Evolutionary conservation across 805 yeast species (phyloP).

Genomic region (Ogataea allantospora): DNA sequence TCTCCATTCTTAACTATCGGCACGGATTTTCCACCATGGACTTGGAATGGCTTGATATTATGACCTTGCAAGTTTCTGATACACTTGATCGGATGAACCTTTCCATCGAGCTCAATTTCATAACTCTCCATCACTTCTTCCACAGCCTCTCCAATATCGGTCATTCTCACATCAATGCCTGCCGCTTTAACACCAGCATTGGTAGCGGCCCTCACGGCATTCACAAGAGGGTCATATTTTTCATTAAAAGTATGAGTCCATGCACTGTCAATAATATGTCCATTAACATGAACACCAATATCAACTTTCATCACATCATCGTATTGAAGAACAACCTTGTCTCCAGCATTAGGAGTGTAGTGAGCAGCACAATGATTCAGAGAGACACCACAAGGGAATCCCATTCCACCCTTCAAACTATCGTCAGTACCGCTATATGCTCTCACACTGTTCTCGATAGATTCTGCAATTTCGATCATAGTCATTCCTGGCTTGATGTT

Average conservation of each 20-base stretch:
- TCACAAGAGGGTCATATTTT: conserved; percentile 73
- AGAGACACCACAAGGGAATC: conserved; percentile 98
- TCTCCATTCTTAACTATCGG: conserved; percentile 95
- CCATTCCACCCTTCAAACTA: conserved; percentile 78
- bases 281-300: conserved; percentile 94
- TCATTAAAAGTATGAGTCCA: conserved; percentile 87
- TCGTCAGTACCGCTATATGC: conserved; percentile 60
- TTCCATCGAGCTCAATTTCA: conserved; percentile 88
- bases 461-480: conserved; percentile 84
- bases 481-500: conserved; percentile 87
- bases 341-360: conserved; percentile 96
- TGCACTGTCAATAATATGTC: conserved; percentile 91
- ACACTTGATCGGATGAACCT: conserved; percentile 78
- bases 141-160: conserved; percentile 93
- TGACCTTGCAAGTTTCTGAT: conserved; percentile 95
- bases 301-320: conserved; percentile 97
- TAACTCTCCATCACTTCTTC: conserved; percentile 97
- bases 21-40: conserved; percentile 94
- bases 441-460: conserved; percentile 82
- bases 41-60: conserved; percentile 76
- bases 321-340: conserved; percentile 71
- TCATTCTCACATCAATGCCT: conserved; percentile 92
- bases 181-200: conserved; percentile 90
- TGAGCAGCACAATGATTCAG: conserved; percentile 96
- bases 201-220: conserved; percentile 91